Percentiles rank a stretch among this genome's conserved stretches.
Conservation (phyloP, 2,329 filamentous ascomycete genomes). For the Berkeleyomyces basicola region DNA sequence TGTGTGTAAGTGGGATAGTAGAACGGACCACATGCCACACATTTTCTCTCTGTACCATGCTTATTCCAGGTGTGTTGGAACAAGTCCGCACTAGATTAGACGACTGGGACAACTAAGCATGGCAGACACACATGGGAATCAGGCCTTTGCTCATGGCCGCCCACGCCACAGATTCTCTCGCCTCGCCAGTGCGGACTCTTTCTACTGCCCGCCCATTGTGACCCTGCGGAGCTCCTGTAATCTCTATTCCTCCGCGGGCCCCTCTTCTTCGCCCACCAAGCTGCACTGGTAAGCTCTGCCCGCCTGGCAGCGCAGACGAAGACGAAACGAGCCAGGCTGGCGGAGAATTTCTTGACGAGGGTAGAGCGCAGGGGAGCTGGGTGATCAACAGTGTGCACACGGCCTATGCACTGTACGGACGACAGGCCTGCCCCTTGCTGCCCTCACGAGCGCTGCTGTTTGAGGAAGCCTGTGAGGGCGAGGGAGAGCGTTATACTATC, state of each 20-base stretch:
- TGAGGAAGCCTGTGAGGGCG: background rate
- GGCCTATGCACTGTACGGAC: background rate
- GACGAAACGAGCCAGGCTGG: background rate
- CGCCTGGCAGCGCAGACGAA: background rate
- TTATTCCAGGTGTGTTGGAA: too few relatives aligned
- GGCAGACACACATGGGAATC: too few relatives aligned
- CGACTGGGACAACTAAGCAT: too few relatives aligned
- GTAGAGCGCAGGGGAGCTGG: background rate
- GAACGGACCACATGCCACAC: too few relatives aligned
- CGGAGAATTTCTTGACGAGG: background rate
- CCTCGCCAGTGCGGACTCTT: too few relatives aligned
- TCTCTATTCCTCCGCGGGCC: background rate
- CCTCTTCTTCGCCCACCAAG: background rate
- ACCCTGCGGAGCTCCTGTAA: background rate
- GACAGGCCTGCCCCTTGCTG: background rate
- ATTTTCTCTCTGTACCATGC: too few relatives aligned
- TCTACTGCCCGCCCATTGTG: background rate
- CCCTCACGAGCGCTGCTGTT: background rate
- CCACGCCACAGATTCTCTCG: too few relatives aligned
- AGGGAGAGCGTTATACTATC: background rate
- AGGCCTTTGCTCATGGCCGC: too few relatives aligned
- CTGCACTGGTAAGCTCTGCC: background rate
- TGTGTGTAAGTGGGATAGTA: too few relatives aligned
- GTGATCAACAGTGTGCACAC: background rate
- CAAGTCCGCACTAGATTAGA: too few relatives aligned